A percentile compares a stretch with the other conserved stretches of the same genome.
Conservation (phyloP, 1,284 basidiomycete genomes). For the Chiua sp. region DNA sequence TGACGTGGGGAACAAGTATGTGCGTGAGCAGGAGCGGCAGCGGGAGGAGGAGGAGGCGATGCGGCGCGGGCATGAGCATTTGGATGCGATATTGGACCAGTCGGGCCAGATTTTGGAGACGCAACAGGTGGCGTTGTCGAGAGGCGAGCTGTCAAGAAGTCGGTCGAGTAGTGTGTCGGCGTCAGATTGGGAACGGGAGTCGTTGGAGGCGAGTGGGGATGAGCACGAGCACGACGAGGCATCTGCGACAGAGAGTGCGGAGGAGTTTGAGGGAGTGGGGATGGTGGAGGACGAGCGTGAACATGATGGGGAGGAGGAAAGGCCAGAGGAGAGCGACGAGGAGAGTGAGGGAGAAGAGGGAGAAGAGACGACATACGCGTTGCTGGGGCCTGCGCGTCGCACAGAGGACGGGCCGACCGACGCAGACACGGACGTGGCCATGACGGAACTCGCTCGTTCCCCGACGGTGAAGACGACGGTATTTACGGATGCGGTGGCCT, state of each 20-base stretch:
- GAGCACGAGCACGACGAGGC: conserved; percentile 22
- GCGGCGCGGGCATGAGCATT: conserved; percentile 78
- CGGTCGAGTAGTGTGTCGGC: conserved; percentile 58
- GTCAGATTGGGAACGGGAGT: conserved; percentile 46
- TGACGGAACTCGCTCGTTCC: neutral
- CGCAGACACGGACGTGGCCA: conserved; percentile 7
- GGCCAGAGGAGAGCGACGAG: conserved; percentile 14
- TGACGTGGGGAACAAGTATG: conserved; percentile 20
- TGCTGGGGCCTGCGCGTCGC: conserved; percentile 27
- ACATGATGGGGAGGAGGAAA: conserved; percentile 1
- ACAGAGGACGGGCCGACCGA: conserved; percentile 7
- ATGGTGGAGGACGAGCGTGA: conserved; percentile 19
- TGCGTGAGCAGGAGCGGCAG: conserved; percentile 36
- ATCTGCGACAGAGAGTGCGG: conserved; percentile 28
- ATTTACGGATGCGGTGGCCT: conserved; percentile 24
- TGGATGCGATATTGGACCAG: conserved; percentile 91
- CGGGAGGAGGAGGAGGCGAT: conserved; percentile 61
- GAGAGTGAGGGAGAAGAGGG: conserved; percentile 24
- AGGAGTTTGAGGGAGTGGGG: conserved; percentile 30
- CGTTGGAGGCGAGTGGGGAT: conserved; percentile 49
- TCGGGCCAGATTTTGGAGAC: conserved; percentile 89
- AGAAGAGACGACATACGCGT: conserved; percentile 36
- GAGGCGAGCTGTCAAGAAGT: conserved; percentile 52
- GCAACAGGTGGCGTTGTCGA: conserved; percentile 74
- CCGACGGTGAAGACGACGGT: neutral